Evolutionary conservation across 176 grass and related monocot species (phyloP).

Genomic region (Oropetium thomaeum): DNA sequence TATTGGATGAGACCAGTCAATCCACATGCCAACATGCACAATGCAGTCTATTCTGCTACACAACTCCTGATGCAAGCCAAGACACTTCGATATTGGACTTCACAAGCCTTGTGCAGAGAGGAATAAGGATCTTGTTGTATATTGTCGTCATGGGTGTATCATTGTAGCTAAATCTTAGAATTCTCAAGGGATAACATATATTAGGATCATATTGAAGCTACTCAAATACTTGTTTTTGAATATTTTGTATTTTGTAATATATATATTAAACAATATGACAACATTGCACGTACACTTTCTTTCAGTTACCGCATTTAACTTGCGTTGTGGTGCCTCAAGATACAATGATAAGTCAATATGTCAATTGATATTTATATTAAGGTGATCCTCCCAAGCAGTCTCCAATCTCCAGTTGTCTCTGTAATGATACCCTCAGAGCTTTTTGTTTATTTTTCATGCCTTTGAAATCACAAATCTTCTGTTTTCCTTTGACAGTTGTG

Average conservation of each 20-base stretch:
- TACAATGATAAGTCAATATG: neutral
- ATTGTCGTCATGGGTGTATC: neutral
- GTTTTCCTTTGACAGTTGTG: neutral
- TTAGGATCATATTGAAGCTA: neutral
- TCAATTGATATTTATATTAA: neutral
- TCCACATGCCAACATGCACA: neutral
- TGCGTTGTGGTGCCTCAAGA: neutral
- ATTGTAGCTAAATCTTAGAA: neutral
- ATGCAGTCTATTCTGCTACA: neutral
- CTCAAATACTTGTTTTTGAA: neutral
- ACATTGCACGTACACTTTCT: neutral
- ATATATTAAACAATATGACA: neutral
- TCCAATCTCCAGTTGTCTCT: neutral
- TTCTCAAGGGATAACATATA: neutral
- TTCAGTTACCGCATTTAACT: neutral
- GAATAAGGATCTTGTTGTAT: neutral
- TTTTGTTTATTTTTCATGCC: neutral
- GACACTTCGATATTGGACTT: neutral
- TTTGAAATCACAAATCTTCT: neutral
- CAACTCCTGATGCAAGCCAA: neutral
- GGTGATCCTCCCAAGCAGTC: neutral
- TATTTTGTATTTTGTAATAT: neutral
- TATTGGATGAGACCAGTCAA: neutral
- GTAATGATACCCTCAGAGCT: neutral
- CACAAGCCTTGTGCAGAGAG: neutral